Percentiles rank a stretch among this genome's conserved stretches.
Conservation (phyloP, 441 rosid species). For the Croton laevigatus region DNA sequence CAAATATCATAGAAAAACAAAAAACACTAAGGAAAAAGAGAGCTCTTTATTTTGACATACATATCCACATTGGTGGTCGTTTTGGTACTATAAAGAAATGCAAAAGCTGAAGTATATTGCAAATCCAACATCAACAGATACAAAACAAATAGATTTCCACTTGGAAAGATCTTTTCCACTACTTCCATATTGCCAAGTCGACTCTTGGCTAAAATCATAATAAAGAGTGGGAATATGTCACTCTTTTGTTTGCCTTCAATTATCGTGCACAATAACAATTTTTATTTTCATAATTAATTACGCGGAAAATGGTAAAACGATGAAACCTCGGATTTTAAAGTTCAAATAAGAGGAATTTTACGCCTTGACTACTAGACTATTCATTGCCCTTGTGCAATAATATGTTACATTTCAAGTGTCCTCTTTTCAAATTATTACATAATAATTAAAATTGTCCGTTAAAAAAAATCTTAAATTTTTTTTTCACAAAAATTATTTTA, state of each 20-base stretch:
- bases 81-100: neutral
- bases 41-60: neutral
- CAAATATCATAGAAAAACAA: neutral
- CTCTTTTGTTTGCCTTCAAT: neutral
- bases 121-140: neutral
- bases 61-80: neutral
- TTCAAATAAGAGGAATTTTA: too few relatives aligned
- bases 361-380: too few relatives aligned
- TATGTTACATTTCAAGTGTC: too few relatives aligned
- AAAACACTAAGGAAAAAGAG: neutral
- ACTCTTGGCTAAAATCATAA: slow-evolving; percentile 10
- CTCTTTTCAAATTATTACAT: too few relatives aligned
- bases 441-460: too few relatives aligned
- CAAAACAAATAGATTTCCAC: slow-evolving; percentile 26
- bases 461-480: too few relatives aligned
- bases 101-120: slow-evolving; percentile 29
- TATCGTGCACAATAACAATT: neutral
- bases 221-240: neutral
- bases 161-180: slow-evolving; percentile 23
- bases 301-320: too few relatives aligned
- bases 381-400: too few relatives aligned
- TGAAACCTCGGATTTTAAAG: too few relatives aligned
- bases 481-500: too few relatives aligned
- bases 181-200: neutral
- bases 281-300: too few relatives aligned